Evolutionary conservation across 441 rosid genomes (phyloP), one percentile per base, ranked within the genome.

Genomic region (Flueggea neowawraea): DNA sequence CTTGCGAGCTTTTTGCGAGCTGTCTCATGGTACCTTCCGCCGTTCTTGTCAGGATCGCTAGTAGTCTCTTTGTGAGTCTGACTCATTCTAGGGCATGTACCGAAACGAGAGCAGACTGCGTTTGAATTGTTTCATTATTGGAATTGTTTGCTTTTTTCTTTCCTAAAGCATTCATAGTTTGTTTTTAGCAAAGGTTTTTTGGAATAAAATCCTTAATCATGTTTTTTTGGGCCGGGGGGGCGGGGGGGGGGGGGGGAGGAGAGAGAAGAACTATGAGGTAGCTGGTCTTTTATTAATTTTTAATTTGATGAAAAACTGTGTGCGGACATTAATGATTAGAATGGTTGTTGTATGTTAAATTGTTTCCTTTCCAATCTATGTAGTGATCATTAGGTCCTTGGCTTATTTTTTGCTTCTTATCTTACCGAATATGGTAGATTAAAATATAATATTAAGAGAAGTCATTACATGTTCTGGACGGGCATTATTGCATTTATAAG

Each of bases 11-110:
- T 95, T 85, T 67, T 85, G 93, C 73, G 93, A 91, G 82, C 87
- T 95, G 86, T 78, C 89, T 84, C 87, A 95, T 51, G 99, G 97
- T 95, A 91, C 90, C 96, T 87, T 86, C 87, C 53, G 75, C 75
- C 84, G 88, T 69, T 74, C 97, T 89, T 89, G 91, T 95, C 96
- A 73, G 79, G 99, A 91, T 86, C 92, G 94, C 91, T 95, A 94
- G 66, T 86, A 64, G 75, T 86, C 72, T 75, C 80, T 88, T 90
- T 82, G 98, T 89, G 97, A 86, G 96, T 91, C 81, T 83, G 79
- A 75, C 82, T 62, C 69, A 80, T 77, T 78, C 63, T 82, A 82
- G 83, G 91, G 73, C 52, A 52, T 53, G 63, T 45, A 63, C 28
- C 16, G 55, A 75, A 66, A 45, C 15, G 36, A 52, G 64, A 16